Conservation (phyloP, 805 yeast genomes). For the Isabelozyma rhagii region DNA sequence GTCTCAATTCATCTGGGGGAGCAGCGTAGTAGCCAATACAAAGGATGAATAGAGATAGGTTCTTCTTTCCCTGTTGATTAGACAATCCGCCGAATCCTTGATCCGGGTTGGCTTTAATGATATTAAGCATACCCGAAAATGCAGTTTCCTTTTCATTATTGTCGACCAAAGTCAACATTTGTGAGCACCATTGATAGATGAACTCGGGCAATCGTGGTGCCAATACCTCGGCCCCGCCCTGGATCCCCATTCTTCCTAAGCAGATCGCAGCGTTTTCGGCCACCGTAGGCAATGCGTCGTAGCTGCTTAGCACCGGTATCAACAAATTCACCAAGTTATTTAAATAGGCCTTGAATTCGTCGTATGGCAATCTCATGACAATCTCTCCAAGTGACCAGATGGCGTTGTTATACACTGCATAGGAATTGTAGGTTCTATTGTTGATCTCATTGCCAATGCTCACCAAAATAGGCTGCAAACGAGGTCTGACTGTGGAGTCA, state of each 20-base stretch:
- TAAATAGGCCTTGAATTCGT: conserved; percentile 50
- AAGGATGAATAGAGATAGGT: conserved; percentile 52
- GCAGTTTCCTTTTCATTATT: conserved; percentile 88
- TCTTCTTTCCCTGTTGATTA: conserved; percentile 42
- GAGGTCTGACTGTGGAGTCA: conserved; percentile 44
- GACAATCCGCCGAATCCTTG: conserved; percentile 48
- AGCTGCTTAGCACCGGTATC: conserved; percentile 55
- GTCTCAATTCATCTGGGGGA: conserved; percentile 46
- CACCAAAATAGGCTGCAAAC: conserved; percentile 52
- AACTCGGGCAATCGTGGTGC: conserved; percentile 58
- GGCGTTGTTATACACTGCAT: conserved; percentile 80
- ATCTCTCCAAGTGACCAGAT: conserved; percentile 94
- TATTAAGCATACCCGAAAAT: conserved; percentile 76
- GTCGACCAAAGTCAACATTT: conserved; percentile 64
- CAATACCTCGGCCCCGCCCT: conserved; percentile 50
- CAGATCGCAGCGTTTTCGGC: conserved; percentile 88
- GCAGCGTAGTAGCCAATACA: conserved; percentile 55
- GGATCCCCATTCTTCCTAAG: conserved; percentile 77
- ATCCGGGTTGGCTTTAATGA: conserved; percentile 63
- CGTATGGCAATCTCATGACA: conserved; percentile 51
- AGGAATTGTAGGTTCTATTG: conserved; percentile 45
- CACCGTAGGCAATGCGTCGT: conserved; percentile 59
- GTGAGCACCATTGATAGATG: conserved; percentile 66
- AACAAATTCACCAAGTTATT: conserved; percentile 52
- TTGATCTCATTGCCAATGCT: conserved; percentile 68